phyloP scores from a whole-genome alignment of 345 rosid species.

The Populus nigra region DNA sequence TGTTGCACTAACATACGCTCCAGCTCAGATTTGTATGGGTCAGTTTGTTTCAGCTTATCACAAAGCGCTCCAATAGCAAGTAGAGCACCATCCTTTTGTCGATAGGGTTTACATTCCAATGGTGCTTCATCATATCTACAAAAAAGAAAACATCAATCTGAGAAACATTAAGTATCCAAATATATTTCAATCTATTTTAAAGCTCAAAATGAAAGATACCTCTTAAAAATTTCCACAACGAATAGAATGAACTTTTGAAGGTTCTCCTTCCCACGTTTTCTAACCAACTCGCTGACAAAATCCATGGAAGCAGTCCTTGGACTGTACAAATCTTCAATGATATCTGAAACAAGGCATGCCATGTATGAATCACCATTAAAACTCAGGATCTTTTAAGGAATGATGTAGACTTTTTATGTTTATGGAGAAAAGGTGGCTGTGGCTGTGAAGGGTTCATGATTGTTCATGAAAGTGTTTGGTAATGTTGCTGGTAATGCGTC shows the following conservation, averaged over 20 bases:
- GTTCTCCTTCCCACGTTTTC: slow-evolving; percentile 91
- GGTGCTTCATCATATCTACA: slow-evolving; percentile 80
- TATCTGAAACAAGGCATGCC: slow-evolving; percentile 54
- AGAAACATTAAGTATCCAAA: background rate
- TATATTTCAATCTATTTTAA: background rate
- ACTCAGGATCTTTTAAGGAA: background rate
- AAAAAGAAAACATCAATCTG: background rate
- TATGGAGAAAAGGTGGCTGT: background rate
- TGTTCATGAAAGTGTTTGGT: background rate
- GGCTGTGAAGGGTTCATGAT: background rate
- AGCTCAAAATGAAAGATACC: slow-evolving; percentile 16
- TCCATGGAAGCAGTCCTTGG: slow-evolving; percentile 97
- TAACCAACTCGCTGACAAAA: slow-evolving; percentile 92
- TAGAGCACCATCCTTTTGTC: slow-evolving; percentile 95
- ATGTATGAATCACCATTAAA: slow-evolving; percentile 10
- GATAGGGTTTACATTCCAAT: slow-evolving; percentile 65
- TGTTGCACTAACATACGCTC: slow-evolving; percentile 95
- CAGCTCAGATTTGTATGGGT: slow-evolving; percentile 85
- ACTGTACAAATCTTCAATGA: slow-evolving; percentile 98
- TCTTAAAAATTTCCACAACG: slow-evolving; percentile 18
- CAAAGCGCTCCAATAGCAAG: slow-evolving; percentile 98
- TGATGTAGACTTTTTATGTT: background rate
- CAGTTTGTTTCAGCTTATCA: slow-evolving; percentile 93
- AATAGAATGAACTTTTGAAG: slow-evolving; percentile 74
- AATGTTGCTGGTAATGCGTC: background rate